These are phyloP conservation scores for Candida loeiensis DNA, from an alignment of 805 yeast species.

Conservation along the genomic window DNA sequence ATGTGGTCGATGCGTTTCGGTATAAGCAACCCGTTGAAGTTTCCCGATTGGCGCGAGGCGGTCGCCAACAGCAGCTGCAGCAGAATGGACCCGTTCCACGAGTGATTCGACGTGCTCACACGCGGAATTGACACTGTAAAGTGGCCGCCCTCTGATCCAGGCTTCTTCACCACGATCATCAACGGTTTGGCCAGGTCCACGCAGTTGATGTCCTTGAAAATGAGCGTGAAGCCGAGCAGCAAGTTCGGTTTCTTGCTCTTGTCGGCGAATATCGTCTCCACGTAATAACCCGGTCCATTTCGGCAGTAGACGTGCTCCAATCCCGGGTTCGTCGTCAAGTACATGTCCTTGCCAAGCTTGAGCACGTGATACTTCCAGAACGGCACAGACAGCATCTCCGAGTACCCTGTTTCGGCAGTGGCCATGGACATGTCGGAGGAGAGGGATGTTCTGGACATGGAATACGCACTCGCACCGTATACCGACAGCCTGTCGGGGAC, in stretches of 20 bases:
- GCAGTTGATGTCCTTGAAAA: constrained; percentile 23
- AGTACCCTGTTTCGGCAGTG: constrained; percentile 10
- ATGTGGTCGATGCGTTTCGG: constrained; percentile 20
- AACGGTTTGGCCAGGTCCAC: constrained; percentile 19
- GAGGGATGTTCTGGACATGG: constrained; percentile 4
- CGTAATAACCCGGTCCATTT: constrained; percentile 60
- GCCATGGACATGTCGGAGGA: constrained; percentile 8
- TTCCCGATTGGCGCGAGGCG: not conserved
- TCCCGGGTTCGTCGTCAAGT: constrained; percentile 67
- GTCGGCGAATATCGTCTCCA: constrained; percentile 34
- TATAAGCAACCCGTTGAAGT: constrained; percentile 24
- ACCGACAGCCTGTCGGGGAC: no score
- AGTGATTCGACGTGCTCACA: constrained; percentile 5
- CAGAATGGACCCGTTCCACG: constrained; percentile 6
- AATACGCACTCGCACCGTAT: no score
- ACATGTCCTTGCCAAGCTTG: constrained; percentile 51
- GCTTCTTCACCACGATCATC: constrained; percentile 25
- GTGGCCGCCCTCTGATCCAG: constrained; percentile 27
- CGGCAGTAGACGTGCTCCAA: constrained; percentile 55
- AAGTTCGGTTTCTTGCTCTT: constrained; percentile 11
- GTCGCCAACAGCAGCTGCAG: constrained; percentile 8
- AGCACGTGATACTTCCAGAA: constrained; percentile 66
- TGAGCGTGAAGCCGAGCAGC: constrained; percentile 23
- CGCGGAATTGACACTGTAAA: constrained; percentile 25
- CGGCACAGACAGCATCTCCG: constrained; percentile 18